Evolutionary conservation across 1,284 basidiomycete species (phyloP), one percentile per base, ranked within the genome.

Genomic region (Irpex lacteus): DNA sequence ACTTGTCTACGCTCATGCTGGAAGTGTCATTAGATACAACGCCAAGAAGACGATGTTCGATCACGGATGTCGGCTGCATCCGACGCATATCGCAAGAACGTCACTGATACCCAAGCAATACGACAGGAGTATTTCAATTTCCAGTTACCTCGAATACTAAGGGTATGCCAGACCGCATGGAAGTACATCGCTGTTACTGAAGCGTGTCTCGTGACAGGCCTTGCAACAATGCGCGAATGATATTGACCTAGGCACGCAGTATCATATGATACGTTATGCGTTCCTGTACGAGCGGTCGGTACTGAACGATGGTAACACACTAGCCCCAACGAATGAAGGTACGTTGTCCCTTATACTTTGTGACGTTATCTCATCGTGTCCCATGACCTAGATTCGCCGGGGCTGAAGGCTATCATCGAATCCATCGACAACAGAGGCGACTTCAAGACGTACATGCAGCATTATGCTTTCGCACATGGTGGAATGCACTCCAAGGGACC

Each of bases 91-190:
- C 84, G 95, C 64, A 95, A 96, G 77, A 90, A 95, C 9, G 91
- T 98, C n/a, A 85, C 88, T 32, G 94, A 96, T 69, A 94, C 93
- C 8, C 96, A 98, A 76, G 82, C 88, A 2, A 87, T 95, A 77
- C 85, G 96, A 60, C 96, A 98, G 76, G 97, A 99, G 74, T 98
- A 97, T 76, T 99, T 98, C 78, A 97, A 98, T 76, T 92, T 97
- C 72, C 97, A 98, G 73, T 80, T 98, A 55, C 97, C 98, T 54
- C 90, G 95, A 70, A 93, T 98, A 67, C 78, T 99, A 56, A 85
- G 98, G 59, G 95, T 96, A 74, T 74, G 90, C 82, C 56, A 50
- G 32, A 34, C 32, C 32, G 32, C 32, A 34, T 34, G 32, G 32
- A 34, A 34, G 32, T 34, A 34, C 32, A 34, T 34, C 32, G 32